Base-by-base conservation (phyloP, 2,329 filamentous ascomycete genomes). In the Phialophora verrucosa region DNA sequence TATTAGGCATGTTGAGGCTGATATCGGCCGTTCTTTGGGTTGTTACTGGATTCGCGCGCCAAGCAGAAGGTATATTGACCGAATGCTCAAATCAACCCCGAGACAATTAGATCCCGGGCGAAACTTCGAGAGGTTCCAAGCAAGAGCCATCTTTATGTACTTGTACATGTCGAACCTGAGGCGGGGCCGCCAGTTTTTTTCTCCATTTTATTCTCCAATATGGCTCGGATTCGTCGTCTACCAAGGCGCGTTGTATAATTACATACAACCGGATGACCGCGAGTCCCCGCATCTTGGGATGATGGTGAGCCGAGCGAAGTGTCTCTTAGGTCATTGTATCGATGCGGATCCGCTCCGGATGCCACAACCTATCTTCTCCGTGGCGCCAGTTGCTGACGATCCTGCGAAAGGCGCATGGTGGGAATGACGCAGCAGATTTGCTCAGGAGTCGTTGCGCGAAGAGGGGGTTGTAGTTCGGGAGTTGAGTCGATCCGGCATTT, bases 1-100 rank as follows among this genome's bases (percentile, higher is more conserved):
- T 68, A 49, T 64, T 66, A 5, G 60, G 38, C 68, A 68, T 68
- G 25, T 62, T 63, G 62, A 54, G n/a, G 7, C 17, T 44, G 4
- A 2, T 12, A 2, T 8, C 8, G 31, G 31, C 31, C 10, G 31
- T 10, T n/a, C n/a, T n/a, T n/a, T 35, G 10, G 11, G 10, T 12
- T 35, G 23, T 10, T 12, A 11, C 3, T 35, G 11, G 32, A 35
- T 35, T 35, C 32, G 32, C 32, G 10, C 31, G 31, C 7, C 31
- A 47, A 27, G 25, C 38, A 17, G 44, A 20, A 49, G 20, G 7
- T 23, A 25, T 25, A 2, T 25, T 25, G 23, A 25, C 27, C 1
- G 29, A 12, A 51, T 25, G 20, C 49, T 51, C 49, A 25, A 25
- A 23, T 23, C 49, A 27, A 27, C 49, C 27, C 27, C 14, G 49